Conservation (phyloP, 169 alveolate species). For the Sarcocystis neurona region DNA sequence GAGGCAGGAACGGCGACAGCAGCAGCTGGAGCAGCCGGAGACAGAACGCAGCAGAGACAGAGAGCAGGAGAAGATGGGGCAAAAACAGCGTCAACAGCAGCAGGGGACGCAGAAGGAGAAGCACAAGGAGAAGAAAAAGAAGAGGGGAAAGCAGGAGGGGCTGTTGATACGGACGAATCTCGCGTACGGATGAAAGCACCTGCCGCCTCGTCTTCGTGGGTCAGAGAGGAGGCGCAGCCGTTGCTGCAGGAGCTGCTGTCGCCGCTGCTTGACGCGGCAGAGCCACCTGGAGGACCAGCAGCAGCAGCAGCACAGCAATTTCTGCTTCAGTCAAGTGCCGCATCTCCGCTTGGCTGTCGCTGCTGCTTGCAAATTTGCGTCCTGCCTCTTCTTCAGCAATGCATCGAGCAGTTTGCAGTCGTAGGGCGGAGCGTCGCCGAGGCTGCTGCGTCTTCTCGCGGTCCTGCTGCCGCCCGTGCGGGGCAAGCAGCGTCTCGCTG, state of each 20-base stretch:
- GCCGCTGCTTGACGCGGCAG: not conserved
- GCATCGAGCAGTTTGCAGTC: not conserved
- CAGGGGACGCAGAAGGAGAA: not conserved
- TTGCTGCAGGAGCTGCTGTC: slow-evolving; percentile 6
- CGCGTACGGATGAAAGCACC: not conserved
- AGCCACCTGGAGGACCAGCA: not conserved
- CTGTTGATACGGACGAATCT: not conserved
- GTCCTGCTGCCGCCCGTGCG: too few species aligned
- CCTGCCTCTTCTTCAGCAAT: not conserved
- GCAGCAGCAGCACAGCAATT: not conserved
- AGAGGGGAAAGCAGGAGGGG: not conserved
- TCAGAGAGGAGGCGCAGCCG: not conserved
- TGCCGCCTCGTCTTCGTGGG: not conserved
- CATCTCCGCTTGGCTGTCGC: not conserved
- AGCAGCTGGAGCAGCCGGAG: too few species aligned
- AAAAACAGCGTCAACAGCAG: too few species aligned
- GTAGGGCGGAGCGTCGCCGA: too few species aligned
- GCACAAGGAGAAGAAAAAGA: not conserved
- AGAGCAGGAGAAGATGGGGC: too few species aligned
- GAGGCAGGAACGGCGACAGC: too few species aligned
- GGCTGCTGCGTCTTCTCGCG: too few species aligned
- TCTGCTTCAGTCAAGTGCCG: not conserved
- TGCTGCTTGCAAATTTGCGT: not conserved
- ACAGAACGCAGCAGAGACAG: too few species aligned
- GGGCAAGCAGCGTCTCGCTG: too few species aligned